These are phyloP conservation scores for Collybiopsis confluens DNA, from an alignment of 768 basidiomycete species.

Conservation along the genomic window DNA sequence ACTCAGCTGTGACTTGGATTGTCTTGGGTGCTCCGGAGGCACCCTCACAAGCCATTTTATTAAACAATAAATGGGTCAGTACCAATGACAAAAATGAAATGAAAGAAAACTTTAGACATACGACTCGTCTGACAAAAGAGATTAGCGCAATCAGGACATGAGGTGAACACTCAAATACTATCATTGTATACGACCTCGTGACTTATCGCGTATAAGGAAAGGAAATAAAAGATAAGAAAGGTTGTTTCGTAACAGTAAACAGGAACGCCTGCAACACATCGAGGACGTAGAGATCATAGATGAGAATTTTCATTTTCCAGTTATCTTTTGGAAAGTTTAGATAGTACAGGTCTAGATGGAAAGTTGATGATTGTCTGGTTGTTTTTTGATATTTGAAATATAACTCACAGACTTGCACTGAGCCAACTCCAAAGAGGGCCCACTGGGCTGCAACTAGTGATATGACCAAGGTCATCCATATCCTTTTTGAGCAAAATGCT, in stretches of 20 bases:
- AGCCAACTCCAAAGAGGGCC: not conserved
- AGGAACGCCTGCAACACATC: not conserved
- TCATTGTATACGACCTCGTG: no score
- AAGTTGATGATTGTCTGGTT: not conserved
- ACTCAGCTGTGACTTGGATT: constrained; percentile 16
- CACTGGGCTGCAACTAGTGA: not conserved
- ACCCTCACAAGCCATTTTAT: constrained; percentile 19
- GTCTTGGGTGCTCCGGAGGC: constrained; percentile 15
- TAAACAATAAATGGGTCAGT: not conserved
- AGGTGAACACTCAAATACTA: no score
- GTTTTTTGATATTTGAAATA: not conserved
- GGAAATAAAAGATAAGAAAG: no score
- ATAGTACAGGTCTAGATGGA: not conserved
- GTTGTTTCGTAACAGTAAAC: no score
- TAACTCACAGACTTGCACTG: no score
- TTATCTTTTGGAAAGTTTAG: not conserved
- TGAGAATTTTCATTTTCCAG: not conserved
- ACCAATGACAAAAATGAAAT: not conserved
- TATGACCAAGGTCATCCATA: no score
- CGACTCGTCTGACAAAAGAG: constrained; percentile 18
- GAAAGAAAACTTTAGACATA: not conserved
- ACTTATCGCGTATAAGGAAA: no score
- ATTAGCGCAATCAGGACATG: no score
- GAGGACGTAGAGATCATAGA: not conserved
- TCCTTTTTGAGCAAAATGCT: no score